These are phyloP conservation scores for Yarrowia keelungensis DNA, from an alignment of 805 yeast genomes.

Conservation along the genomic window DNA sequence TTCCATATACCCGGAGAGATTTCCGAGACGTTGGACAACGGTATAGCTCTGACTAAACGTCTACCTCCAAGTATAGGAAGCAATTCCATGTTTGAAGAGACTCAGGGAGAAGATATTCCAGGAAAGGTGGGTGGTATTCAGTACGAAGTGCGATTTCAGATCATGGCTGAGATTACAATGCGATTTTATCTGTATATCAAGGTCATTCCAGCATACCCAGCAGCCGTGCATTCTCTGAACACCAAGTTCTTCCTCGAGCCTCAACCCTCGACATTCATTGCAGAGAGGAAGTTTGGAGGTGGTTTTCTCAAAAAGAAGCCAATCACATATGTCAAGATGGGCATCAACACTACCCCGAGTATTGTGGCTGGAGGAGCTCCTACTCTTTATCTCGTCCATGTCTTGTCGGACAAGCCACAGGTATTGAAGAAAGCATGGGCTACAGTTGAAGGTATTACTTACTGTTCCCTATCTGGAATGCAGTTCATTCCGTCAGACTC, in stretches of 20 bases:
- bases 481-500: constrained; percentile 20
- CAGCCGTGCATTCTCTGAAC: constrained; percentile 24
- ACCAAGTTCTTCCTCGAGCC: constrained; percentile 35
- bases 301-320: constrained; percentile 30
- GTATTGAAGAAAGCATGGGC: constrained; percentile 21
- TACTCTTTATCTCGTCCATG: constrained; percentile 18
- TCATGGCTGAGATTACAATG: constrained; percentile 34
- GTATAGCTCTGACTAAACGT: constrained; percentile 18
- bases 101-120: constrained; percentile 21
- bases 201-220: constrained; percentile 31
- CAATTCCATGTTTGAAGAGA: constrained; percentile 30
- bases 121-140: constrained; percentile 31
- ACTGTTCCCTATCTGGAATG: constrained; percentile 25
- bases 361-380: constrained; percentile 33
- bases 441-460: constrained; percentile 15
- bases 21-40: constrained; percentile 22
- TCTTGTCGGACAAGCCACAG: constrained; percentile 19
- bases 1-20: constrained; percentile 24
- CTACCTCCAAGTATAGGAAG: constrained; percentile 24
- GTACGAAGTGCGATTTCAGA: constrained; percentile 25
- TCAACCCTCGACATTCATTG: constrained; percentile 12
- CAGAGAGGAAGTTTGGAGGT: constrained; percentile 23
- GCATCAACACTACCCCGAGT: constrained; percentile 24
- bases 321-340: constrained; percentile 7
- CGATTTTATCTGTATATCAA: constrained; percentile 21